Conservation (phyloP, 2,329 filamentous ascomycete species). For the Leptosphaerulina australis region DNA sequence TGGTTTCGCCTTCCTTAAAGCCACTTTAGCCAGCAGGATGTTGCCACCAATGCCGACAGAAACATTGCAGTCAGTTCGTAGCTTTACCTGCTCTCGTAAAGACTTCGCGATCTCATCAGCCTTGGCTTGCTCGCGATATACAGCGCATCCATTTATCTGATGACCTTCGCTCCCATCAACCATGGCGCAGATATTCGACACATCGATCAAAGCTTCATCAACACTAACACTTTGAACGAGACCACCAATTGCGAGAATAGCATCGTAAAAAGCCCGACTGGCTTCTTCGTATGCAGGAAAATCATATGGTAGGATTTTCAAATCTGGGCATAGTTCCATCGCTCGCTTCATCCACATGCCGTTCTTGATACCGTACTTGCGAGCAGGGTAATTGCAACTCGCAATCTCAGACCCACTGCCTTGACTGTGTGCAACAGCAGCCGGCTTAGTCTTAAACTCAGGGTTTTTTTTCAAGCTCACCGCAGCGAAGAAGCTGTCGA, state of each 20-base stretch:
- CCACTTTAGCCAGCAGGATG: conserved; percentile 88
- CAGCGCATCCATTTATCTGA: conserved; percentile 68
- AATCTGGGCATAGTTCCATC: conserved; percentile 77
- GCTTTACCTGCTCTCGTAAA: conserved; percentile 73
- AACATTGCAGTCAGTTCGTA: conserved; percentile 80
- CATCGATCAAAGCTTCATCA: conserved; percentile 90
- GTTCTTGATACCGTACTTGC: conserved; percentile 86
- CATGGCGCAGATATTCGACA: conserved; percentile 71
- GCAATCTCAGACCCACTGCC: conserved; percentile 93
- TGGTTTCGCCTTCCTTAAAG: conserved; percentile 88
- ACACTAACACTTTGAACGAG: conserved; percentile 95
- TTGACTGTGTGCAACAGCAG: conserved; percentile 84
- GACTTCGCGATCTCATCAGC: conserved; percentile 72
- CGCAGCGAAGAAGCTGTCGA: conserved; percentile 97
- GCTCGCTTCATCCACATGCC: conserved; percentile 99
- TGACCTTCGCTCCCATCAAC: conserved; percentile 70
- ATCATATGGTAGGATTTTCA: conserved; percentile 93
- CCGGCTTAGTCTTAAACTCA: conserved; percentile 76
- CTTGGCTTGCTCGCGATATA: conserved; percentile 78
- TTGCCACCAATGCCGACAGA: conserved; percentile 93
- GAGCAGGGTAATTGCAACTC: conserved; percentile 93
- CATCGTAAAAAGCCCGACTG: conserved; percentile 84
- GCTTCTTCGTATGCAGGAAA: conserved; percentile 94
- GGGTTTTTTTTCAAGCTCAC: conserved; percentile 83
- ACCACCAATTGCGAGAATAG: conserved; percentile 78